These are phyloP conservation scores for Apophysomyces trapeziformis DNA, from an alignment of 371 early-diverging fungal genomes.

Conservation along the genomic window DNA sequence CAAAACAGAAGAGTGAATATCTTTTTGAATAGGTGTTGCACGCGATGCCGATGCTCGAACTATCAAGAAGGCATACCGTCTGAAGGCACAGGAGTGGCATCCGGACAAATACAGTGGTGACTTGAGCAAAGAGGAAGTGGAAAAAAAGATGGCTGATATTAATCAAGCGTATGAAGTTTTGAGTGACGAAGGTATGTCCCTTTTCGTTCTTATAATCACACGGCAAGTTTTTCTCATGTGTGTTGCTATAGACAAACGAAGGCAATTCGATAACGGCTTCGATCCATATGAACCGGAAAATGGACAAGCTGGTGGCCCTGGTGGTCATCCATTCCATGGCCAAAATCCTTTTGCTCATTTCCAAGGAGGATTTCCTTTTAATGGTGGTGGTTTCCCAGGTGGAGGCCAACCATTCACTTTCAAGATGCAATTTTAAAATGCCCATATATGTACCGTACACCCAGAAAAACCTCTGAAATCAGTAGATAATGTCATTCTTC, in stretches of 20 bases:
- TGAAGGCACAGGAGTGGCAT: slow-evolving; percentile 86
- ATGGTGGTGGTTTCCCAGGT: slow-evolving; percentile 57
- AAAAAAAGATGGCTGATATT: slow-evolving; percentile 90
- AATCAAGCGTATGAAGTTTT: slow-evolving; percentile 94
- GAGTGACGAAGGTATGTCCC: slow-evolving; percentile 70
- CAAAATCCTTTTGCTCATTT: slow-evolving; percentile 64
- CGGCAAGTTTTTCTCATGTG: slow-evolving; percentile 12
- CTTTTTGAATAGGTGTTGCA: slow-evolving; percentile 54
- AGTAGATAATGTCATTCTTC: background rate
- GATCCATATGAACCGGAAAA: slow-evolving; percentile 90
- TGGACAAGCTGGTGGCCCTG: slow-evolving; percentile 43
- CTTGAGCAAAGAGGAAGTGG: slow-evolving; percentile 73
- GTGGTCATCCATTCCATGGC: slow-evolving; percentile 27
- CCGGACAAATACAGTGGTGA: slow-evolving; percentile 93
- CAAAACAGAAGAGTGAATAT: background rate
- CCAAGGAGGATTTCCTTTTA: slow-evolving; percentile 55
- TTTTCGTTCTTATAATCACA: background rate
- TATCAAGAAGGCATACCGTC: slow-evolving; percentile 93
- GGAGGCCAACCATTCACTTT: slow-evolving; percentile 63
- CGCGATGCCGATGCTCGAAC: slow-evolving; percentile 76
- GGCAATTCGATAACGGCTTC: slow-evolving; percentile 87
- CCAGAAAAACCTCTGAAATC: background rate
- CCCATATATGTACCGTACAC: background rate
- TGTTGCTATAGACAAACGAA: slow-evolving; percentile 52
- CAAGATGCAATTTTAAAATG: slow-evolving; percentile 43